Base-by-base conservation (phyloP, 177 flowering plant species). In the Tripterygium wilfordii region DNA sequence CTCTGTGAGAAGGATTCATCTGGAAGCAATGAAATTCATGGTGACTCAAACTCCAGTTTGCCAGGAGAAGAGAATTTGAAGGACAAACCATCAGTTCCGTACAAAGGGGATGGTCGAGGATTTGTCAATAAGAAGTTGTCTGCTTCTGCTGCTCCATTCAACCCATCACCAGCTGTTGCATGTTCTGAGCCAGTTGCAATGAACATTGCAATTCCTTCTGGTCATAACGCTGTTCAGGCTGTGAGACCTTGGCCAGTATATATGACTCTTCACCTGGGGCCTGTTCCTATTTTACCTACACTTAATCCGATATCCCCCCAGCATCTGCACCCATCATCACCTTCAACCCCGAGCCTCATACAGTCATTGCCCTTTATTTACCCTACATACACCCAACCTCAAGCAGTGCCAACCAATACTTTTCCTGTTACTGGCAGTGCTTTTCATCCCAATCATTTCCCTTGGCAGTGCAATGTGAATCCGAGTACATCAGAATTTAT, bases 81-180 rank as follows among this genome's bases (percentile, higher is more conserved):
- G 53, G 76, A 66, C 27, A 76, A 62, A 54, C 42, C 75, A 10
- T 42, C 54, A 36, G 61, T 54, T 54, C 32, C 52, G 8, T 48
- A 39, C 61, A 48, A 71, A 27, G 63, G 36, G 60, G 86, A 83
- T 29, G 45, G 59, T 21, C 69, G 63, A 44, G 90, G 80, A 31
- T 33, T 71, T 6, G 57, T 80, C 10, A 83, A 68, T 57, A 91
- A 72, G 72, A 88, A 86, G 64, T 69, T 92, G 56, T 92, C 98
- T 50, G 98, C 98, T 36, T 86, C 85, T 37, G 98, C 98, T 21
- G 76, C 80, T 61, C 98, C 98, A 39, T 88, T 83, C 62, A 88
- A 71, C 54, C 98, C 98, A 32, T 78, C 88, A 45, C 67, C 79
- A 41, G 29, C 64, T 17, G 45, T 54, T 53, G 49, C 64, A 35